phyloP scores from a whole-genome alignment of 2,329 filamentous ascomycete genomes.

The Penicillium sp. region DNA sequence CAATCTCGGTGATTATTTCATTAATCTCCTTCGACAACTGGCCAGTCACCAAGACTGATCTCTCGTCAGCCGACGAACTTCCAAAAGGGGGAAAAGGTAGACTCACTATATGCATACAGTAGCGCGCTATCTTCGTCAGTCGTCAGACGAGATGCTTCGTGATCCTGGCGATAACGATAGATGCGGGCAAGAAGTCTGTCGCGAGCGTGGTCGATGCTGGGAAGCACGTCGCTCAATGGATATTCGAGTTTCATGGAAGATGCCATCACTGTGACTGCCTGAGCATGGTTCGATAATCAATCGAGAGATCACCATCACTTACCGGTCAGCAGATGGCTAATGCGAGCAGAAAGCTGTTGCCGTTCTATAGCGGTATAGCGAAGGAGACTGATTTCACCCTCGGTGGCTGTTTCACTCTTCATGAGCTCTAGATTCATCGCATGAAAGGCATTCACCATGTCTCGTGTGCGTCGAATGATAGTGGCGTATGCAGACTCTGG shows the following conservation, averaged over 20 bases:
- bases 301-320: constrained; percentile 20
- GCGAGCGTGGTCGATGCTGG: constrained; percentile 72
- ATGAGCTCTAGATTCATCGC: constrained; percentile 91
- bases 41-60: constrained; percentile 57
- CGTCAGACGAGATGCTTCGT: constrained; percentile 46
- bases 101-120: constrained; percentile 79
- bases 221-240: constrained; percentile 81
- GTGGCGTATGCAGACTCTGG: constrained; percentile 66
- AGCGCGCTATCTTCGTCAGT: constrained; percentile 72
- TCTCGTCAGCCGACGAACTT: neutral
- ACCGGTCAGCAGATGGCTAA: constrained; percentile 75
- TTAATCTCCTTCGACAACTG: constrained; percentile 55
- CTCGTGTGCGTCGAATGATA: constrained; percentile 73
- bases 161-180: constrained; percentile 75
- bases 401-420: constrained; percentile 68
- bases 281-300: neutral
- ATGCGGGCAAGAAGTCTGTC: constrained; percentile 83
- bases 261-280: constrained; percentile 64
- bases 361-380: constrained; percentile 75
- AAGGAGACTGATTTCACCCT: constrained; percentile 76
- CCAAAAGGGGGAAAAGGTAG: neutral
- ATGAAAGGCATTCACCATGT: constrained; percentile 89
- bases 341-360: constrained; percentile 74
- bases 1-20: constrained; percentile 52
- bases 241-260: constrained; percentile 93